phyloP scores from a whole-genome alignment of 2,329 filamentous ascomycete genomes.

The Pyrenophora seminiperda region DNA sequence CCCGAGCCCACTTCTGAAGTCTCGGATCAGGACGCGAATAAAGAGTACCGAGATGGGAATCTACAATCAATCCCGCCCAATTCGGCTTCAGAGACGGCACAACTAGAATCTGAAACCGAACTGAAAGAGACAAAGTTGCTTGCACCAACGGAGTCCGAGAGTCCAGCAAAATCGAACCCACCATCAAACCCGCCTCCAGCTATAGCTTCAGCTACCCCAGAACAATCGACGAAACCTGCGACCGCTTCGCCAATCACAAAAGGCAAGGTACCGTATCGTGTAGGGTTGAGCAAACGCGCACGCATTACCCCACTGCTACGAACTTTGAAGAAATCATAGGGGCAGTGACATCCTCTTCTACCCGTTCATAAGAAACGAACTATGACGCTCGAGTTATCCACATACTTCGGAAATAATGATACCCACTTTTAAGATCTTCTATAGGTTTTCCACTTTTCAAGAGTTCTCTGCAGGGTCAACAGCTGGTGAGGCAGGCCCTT shows the following conservation, averaged over 20 bases:
- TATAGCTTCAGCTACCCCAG: slow-evolving; percentile 17
- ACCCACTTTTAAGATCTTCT: slow-evolving; percentile 14
- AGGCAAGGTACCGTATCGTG: slow-evolving; percentile 52
- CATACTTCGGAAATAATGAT: slow-evolving; percentile 11
- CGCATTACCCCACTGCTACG: slow-evolving; percentile 57
- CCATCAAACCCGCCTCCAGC: neutral
- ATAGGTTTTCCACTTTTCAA: slow-evolving; percentile 1
- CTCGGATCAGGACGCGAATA: neutral
- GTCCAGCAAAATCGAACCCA: neutral
- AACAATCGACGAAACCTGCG: slow-evolving; percentile 21
- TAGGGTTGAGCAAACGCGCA: slow-evolving; percentile 56
- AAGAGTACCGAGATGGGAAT: neutral
- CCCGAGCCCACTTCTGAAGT: slow-evolving; percentile 8
- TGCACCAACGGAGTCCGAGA: neutral
- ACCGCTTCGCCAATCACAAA: slow-evolving; percentile 36
- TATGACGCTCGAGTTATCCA: neutral
- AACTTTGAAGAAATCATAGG: slow-evolving; percentile 50
- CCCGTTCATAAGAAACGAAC: neutral
- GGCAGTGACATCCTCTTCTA: neutral
- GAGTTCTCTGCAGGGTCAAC: neutral
- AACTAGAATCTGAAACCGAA: neutral
- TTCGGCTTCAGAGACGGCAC: neutral
- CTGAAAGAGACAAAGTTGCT: neutral
- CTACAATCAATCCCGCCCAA: slow-evolving; percentile 11
- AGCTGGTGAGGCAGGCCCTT: neutral